These are phyloP conservation scores for Cenchrus purpureus DNA, from an alignment of 176 grass and related monocot species.

Conservation along the genomic window DNA sequence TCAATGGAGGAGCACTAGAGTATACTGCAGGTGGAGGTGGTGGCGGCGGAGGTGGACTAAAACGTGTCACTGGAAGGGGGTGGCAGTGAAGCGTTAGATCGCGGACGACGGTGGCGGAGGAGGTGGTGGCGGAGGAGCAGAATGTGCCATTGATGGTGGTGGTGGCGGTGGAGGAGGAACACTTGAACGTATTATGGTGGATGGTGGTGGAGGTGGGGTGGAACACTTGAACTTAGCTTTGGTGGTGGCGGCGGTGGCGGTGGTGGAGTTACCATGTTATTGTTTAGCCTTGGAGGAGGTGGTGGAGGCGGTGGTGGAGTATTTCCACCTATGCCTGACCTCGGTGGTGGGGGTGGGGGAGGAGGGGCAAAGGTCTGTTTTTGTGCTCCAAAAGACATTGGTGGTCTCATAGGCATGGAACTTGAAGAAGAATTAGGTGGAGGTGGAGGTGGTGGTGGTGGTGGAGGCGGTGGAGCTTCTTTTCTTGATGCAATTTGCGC, in stretches of 20 bases:
- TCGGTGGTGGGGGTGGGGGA: slow-evolving; percentile 53
- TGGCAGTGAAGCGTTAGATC: neutral
- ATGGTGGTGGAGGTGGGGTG: slow-evolving; percentile 38
- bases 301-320: slow-evolving; percentile 23
- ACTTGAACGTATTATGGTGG: slow-evolving; percentile 12
- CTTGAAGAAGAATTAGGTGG: slow-evolving; percentile 23
- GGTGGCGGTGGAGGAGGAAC: slow-evolving; percentile 25
- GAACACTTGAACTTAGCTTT: slow-evolving; percentile 24
- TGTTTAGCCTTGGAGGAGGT: slow-evolving; percentile 16
- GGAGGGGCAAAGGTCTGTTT: slow-evolving; percentile 28
- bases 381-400: slow-evolving; percentile 34
- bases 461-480: slow-evolving; percentile 24
- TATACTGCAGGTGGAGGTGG: neutral
- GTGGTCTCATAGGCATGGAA: neutral
- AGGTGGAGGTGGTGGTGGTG: slow-evolving; percentile 5
- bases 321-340: slow-evolving; percentile 19
- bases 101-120: slow-evolving; percentile 7
- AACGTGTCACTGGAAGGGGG: neutral
- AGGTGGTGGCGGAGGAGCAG: slow-evolving; percentile 20
- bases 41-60: slow-evolving; percentile 20
- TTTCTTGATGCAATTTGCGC: slow-evolving; percentile 41
- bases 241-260: slow-evolving; percentile 48
- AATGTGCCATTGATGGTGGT: slow-evolving; percentile 20
- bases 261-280: slow-evolving; percentile 34
- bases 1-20: neutral